phyloP scores from a whole-genome alignment of 352 stramenopile genomes.

The Phytophthora pini region DNA sequence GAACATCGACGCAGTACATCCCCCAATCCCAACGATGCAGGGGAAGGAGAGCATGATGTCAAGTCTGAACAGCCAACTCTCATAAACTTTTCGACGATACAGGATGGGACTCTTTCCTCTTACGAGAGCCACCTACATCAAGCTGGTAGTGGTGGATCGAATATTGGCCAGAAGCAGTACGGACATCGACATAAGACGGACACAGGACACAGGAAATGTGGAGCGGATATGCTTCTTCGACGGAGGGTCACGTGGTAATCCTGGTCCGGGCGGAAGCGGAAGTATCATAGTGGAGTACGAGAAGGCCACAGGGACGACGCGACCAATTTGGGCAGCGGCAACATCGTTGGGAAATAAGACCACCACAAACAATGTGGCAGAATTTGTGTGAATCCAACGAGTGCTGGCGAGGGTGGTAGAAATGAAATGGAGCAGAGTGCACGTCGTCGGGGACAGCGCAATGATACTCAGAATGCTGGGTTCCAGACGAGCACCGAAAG shows the following conservation, averaged over 20 bases:
- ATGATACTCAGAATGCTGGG: neutral
- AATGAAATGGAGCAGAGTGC: neutral
- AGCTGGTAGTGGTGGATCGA: no score
- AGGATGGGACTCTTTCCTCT: no score
- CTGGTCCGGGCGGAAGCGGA: constrained; percentile 2
- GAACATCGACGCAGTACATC: no score
- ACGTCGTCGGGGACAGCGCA: neutral
- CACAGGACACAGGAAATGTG: no score
- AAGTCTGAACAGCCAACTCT: no score
- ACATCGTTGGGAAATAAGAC: neutral
- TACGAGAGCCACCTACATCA: no score
- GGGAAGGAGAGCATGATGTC: no score
- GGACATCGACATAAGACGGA: no score
- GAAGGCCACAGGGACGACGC: neutral
- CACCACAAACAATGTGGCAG: neutral
- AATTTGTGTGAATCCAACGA: neutral
- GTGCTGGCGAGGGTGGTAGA: neutral
- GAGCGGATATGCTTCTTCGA: neutral
- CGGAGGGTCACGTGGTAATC: constrained; percentile 3
- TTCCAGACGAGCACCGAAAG: neutral
- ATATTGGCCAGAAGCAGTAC: no score
- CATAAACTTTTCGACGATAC: no score
- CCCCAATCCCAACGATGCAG: no score
- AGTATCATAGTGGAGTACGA: neutral
- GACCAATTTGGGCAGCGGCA: neutral